A percentile compares a stretch with the other conserved stretches of the same genome.
phyloP scores from a whole-genome alignment of 1,284 basidiomycete species.

The Apiotrichum gracile region DNA sequence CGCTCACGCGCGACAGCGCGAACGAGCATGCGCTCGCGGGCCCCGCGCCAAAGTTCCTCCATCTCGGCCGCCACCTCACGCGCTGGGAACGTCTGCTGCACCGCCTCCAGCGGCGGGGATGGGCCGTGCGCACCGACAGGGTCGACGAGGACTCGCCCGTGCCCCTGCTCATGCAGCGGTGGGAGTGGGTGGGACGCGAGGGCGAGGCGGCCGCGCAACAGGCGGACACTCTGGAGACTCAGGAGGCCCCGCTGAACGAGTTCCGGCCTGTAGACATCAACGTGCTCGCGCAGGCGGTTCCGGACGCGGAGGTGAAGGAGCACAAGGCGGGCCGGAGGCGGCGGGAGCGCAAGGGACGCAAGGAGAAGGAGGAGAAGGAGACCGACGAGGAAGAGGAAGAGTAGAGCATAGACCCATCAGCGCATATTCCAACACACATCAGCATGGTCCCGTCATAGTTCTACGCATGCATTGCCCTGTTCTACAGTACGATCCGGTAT shows the following conservation, averaged over 20 bases:
- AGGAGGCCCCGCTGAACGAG: too few relatives aligned
- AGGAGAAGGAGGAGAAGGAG: neutral
- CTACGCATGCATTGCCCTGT: neutral
- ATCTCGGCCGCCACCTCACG: constrained; percentile 1
- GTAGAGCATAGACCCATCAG: too few relatives aligned
- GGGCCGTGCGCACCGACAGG: neutral
- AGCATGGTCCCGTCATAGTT: neutral
- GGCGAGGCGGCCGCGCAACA: neutral
- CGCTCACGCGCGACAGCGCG: neutral
- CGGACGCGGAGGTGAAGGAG: too few relatives aligned
- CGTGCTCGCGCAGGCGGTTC: too few relatives aligned
- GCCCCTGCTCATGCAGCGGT: neutral
- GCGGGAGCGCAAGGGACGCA: neutral
- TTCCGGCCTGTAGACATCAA: too few relatives aligned
- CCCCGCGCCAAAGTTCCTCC: neutral
- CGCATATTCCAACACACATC: neutral
- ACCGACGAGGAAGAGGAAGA: too few relatives aligned
- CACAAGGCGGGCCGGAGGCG: too few relatives aligned
- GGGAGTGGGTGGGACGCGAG: neutral
- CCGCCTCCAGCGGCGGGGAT: neutral
- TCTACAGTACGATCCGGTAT: neutral
- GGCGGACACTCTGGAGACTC: neutral
- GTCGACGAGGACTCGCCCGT: too few relatives aligned
- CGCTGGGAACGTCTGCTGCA: constrained; percentile 6
- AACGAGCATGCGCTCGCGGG: neutral